phyloP scores from a whole-genome alignment of 257 asterid genomes.

The Nemophila menziesii region DNA sequence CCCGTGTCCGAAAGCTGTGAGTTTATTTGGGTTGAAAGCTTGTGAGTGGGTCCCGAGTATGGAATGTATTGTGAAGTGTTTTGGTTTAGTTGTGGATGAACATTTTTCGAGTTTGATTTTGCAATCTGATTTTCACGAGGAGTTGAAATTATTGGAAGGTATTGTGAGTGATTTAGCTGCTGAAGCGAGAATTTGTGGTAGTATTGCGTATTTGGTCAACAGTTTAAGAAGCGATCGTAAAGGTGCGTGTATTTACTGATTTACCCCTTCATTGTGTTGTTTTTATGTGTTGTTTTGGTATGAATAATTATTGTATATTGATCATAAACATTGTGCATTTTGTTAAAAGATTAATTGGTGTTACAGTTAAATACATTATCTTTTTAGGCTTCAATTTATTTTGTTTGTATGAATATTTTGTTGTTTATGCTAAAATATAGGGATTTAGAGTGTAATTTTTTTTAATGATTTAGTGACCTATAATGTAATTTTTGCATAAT shows the following conservation, averaged over 20 bases:
- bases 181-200: conserved; percentile 61
- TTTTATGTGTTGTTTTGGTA: neutral
- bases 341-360: too few species aligned
- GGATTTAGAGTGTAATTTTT: too few species aligned
- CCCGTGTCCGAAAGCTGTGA: conserved; percentile 57
- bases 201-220: conserved; percentile 42
- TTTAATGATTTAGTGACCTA: too few species aligned
- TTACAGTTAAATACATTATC: too few species aligned
- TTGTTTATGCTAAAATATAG: too few species aligned
- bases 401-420: too few species aligned
- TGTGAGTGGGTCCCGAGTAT: conserved; percentile 80
- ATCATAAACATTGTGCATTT: neutral
- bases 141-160: conserved; percentile 47
- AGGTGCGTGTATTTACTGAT: conserved; percentile 24
- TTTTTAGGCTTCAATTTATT: too few species aligned
- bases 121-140: conserved; percentile 49
- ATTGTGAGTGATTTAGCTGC: conserved; percentile 50
- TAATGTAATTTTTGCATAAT: too few species aligned
- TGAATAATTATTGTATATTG: neutral
- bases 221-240: conserved; percentile 23
- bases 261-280: neutral
- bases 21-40: conserved; percentile 45
- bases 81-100: conserved; percentile 73
- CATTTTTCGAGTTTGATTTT: conserved; percentile 73
- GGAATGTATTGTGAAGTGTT: conserved; percentile 41